Percentiles rank a stretch among this genome's conserved stretches.
Evolutionary conservation across 345 rosid genomes (phyloP).

Genomic region (Bruguiera sexangula): DNA sequence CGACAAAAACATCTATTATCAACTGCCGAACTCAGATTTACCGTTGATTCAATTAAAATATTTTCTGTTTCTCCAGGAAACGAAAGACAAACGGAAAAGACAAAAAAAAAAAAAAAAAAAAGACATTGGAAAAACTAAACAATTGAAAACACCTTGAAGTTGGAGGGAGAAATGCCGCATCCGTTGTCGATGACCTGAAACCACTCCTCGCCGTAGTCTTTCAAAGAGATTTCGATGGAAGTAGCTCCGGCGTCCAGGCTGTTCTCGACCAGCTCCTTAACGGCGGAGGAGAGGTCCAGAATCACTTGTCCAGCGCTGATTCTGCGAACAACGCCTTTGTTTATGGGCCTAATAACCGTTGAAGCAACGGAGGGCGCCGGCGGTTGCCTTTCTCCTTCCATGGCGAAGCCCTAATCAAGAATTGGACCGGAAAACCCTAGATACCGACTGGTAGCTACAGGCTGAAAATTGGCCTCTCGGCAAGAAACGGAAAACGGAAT

Average conservation of each 20-base stretch:
- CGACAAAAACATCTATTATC: no score
- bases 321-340: conserved; percentile 69
- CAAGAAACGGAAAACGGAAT: no score
- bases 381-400: conserved; percentile 31
- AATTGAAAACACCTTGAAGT: conserved; percentile 46
- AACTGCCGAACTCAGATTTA: no score
- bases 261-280: conserved; percentile 96
- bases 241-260: conserved; percentile 97
- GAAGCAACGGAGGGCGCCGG: conserved; percentile 16
- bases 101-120: no score
- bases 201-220: conserved; percentile 72
- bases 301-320: conserved; percentile 95
- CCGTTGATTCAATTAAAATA: no score
- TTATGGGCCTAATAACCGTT: conserved; percentile 59
- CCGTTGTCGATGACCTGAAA: conserved; percentile 97
- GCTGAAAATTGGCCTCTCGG: no score
- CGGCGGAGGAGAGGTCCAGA: conserved; percentile 86
- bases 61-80: not conserved
- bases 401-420: not conserved
- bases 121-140: not conserved
- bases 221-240: conserved; percentile 67
- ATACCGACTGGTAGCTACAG: not conserved
- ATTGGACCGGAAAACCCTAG: not conserved
- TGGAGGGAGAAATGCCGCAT: conserved; percentile 76
- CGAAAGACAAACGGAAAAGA: not conserved